Evolutionary conservation across 2,329 filamentous ascomycete genomes (phyloP), one percentile per base, ranked within the genome.

Genomic region (Hymenoscyphus infarciens): DNA sequence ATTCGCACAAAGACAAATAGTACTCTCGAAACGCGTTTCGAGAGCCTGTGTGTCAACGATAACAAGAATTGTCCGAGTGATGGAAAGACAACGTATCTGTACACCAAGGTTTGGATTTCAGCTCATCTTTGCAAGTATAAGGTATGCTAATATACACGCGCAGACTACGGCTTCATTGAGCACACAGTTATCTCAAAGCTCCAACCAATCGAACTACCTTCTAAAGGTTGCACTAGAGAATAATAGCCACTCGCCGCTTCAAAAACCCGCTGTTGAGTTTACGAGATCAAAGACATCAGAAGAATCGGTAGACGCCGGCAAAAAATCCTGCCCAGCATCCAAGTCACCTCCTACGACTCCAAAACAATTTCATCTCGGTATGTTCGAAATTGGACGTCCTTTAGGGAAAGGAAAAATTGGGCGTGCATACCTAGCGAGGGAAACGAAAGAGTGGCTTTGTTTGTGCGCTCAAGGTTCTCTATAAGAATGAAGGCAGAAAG

Each of bases 371-470:
- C 85, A 89, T 68, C 80, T 90, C 2, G 85, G 86, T 69, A 88
- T 89, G 86, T 90, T 90, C 73, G 87, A 90, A 69, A 89, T 89
- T 65, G 87, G 87, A 55, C 35, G 52, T 1, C 61, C 57, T 59
- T 75, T 89, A 1, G 87, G 87, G 15, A 89, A 89, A 73, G 87
- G 87, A 55, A 89, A 89, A 70, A 89, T 89, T 70, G 87, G 87
- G 1, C 81, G 87, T 62, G 87, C 89, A 1, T 89, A 90, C 69
- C 80, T 89, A 29, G 87, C 86, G 42, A 85, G 87, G 63, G 86
- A 89, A 89, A 72, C 80, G 85, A 53, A 81, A 80, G 13, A 84
- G 83, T 0, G 85, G 85, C 57, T 89, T 88, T 71, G 81, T 89
- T 27, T 90, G 87, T 72, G 87, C 87, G 1, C 77, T 89, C 52